Conservation (phyloP, 306 rosid genomes). For the Morella rubra region DNA sequence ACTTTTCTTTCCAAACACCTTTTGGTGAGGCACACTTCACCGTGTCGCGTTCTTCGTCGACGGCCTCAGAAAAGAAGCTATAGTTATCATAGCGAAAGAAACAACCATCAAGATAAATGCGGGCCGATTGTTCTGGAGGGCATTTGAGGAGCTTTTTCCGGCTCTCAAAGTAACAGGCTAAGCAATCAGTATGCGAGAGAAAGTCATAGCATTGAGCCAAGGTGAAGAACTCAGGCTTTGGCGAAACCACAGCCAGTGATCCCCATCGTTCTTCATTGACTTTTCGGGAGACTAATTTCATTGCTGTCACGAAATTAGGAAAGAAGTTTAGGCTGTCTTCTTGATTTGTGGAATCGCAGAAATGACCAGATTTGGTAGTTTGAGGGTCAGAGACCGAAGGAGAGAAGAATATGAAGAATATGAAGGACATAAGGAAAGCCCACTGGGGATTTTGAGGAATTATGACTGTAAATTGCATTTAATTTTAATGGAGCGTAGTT, state of each 20-base stretch:
- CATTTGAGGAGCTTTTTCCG: conserved; percentile 37
- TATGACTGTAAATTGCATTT: conserved; percentile 28
- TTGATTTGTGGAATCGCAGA: conserved; percentile 29
- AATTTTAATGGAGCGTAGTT: background rate
- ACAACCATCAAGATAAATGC: conserved; percentile 52
- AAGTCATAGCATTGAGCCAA: conserved; percentile 45
- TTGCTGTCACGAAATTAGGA: conserved; percentile 22
- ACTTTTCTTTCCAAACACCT: background rate
- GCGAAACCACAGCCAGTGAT: background rate
- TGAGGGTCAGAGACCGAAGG: conserved; percentile 6
- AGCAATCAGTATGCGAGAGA: conserved; percentile 32
- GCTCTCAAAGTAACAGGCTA: conserved; percentile 32
- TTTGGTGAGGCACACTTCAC: conserved; percentile 17
- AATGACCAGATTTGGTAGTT: conserved; percentile 10
- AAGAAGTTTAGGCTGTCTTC: background rate
- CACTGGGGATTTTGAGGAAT: background rate
- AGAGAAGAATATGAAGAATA: background rate
- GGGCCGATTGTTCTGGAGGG: conserved; percentile 37
- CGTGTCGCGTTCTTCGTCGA: conserved; percentile 11
- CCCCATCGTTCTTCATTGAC: conserved; percentile 32
- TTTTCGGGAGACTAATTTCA: conserved; percentile 30
- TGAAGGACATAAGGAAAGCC: conserved; percentile 3
- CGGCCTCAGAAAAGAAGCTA: conserved; percentile 29
- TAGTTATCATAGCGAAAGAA: conserved; percentile 52
- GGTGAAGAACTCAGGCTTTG: conserved; percentile 31